These are phyloP conservation scores for Talaromyces atroroseus DNA, from an alignment of 2,329 filamentous ascomycete species.

Conservation along the genomic window DNA sequence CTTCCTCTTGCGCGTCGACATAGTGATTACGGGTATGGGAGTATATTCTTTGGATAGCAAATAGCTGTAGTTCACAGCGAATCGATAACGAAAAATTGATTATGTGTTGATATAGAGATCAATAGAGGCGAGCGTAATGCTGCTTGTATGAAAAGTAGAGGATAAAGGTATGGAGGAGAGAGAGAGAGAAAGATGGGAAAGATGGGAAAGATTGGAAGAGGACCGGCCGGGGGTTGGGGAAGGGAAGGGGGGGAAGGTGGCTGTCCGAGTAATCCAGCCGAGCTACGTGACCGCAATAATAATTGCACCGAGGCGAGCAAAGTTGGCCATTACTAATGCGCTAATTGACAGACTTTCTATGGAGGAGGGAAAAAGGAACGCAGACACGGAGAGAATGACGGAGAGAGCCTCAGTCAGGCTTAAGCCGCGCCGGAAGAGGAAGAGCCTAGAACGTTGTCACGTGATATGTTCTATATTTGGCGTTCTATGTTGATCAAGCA, in stretches of 20 bases:
- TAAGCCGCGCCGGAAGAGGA: background rate
- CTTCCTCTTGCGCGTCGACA: slow-evolving; percentile 48
- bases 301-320: no score
- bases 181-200: background rate
- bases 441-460: background rate
- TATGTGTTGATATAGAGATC: background rate
- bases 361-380: background rate
- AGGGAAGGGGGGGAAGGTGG: slow-evolving; percentile 1
- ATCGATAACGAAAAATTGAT: background rate
- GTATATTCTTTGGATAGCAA: background rate
- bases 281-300: background rate
- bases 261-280: background rate
- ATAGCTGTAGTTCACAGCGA: background rate
- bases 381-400: background rate
- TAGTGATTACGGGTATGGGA: slow-evolving; percentile 19
- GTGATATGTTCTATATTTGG: background rate
- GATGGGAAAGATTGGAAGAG: background rate
- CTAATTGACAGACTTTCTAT: background rate
- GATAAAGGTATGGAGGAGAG: background rate
- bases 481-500: background rate
- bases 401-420: background rate
- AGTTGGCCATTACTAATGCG: background rate
- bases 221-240: slow-evolving; percentile 14
- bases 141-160: background rate
- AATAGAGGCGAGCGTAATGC: background rate